These are phyloP conservation scores for Penicillium parvum DNA, from an alignment of 495 filamentous ascomycete species.

Conservation along the genomic window DNA sequence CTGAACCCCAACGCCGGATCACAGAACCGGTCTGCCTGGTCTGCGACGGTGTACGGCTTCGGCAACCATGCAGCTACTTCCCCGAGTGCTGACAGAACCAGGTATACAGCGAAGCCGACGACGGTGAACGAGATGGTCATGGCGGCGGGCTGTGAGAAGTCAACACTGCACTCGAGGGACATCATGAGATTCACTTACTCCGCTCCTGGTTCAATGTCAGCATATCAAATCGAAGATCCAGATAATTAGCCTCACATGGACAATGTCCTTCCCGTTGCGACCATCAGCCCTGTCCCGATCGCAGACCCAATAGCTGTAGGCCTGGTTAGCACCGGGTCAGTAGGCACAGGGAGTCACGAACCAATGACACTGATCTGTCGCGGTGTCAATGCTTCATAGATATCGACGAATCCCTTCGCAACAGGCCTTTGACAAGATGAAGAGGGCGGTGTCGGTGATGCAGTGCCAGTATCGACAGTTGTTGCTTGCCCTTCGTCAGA, in stretches of 20 bases:
- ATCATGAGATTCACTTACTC: slow-evolving; percentile 20
- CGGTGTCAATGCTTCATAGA: slow-evolving; percentile 60
- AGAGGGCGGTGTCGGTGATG: neutral
- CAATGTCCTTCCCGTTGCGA: slow-evolving; percentile 59
- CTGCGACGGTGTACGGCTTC: slow-evolving; percentile 51
- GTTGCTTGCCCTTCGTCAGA: slow-evolving; percentile 1
- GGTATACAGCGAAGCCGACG: slow-evolving; percentile 56
- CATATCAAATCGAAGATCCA: neutral
- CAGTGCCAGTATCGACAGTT: neutral
- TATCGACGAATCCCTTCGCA: slow-evolving; percentile 18
- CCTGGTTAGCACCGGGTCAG: slow-evolving; percentile 5
- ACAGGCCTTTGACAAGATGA: neutral
- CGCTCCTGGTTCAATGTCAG: slow-evolving; percentile 23
- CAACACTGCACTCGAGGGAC: neutral
- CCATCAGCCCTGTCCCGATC: slow-evolving; percentile 68
- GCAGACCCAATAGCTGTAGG: slow-evolving; percentile 69
- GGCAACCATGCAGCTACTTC: slow-evolving; percentile 63
- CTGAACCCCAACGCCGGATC: slow-evolving; percentile 62
- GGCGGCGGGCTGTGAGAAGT: slow-evolving; percentile 38
- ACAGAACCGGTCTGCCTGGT: slow-evolving; percentile 57
- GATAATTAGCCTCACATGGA: slow-evolving; percentile 52
- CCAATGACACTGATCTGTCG: slow-evolving; percentile 71
- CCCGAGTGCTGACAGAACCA: slow-evolving; percentile 58
- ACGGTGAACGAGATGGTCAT: slow-evolving; percentile 64
- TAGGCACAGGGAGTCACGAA: slow-evolving; percentile 10